These are phyloP conservation scores for Pestalotiopsis sp. DNA, from an alignment of 2,329 filamentous ascomycete species.

Conservation along the genomic window DNA sequence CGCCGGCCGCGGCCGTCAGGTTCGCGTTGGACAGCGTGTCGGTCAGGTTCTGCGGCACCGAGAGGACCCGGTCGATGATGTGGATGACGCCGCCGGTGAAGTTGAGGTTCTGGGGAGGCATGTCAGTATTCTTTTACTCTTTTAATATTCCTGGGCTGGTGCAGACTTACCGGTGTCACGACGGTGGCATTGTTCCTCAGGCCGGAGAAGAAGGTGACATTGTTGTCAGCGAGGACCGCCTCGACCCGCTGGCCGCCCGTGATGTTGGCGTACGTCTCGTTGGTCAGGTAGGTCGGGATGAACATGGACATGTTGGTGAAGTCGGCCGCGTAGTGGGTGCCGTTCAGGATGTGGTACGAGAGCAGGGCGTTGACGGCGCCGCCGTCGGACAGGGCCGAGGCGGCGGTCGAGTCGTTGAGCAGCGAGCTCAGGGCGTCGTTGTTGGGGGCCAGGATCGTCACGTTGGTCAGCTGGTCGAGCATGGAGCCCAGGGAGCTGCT, in stretches of 20 bases:
- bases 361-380: slow-evolving; percentile 45
- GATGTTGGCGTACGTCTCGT: slow-evolving; percentile 57
- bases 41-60: slow-evolving; percentile 45
- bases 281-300: slow-evolving; percentile 47
- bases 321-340: slow-evolving; percentile 40
- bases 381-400: slow-evolving; percentile 22
- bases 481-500: slow-evolving; percentile 17
- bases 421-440: slow-evolving; percentile 49
- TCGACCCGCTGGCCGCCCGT: slow-evolving; percentile 62
- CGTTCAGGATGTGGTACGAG: slow-evolving; percentile 61
- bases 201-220: slow-evolving; percentile 55
- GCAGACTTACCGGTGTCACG: slow-evolving; percentile 44
- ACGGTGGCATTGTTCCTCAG: slow-evolving; percentile 51
- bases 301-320: slow-evolving; percentile 34
- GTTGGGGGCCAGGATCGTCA: slow-evolving; percentile 61
- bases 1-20: slow-evolving; percentile 48
- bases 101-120: slow-evolving; percentile 45
- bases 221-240: slow-evolving; percentile 39
- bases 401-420: slow-evolving; percentile 35
- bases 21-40: slow-evolving; percentile 42
- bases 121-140: not conserved
- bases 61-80: slow-evolving; percentile 50
- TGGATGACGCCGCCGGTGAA: slow-evolving; percentile 60
- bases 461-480: slow-evolving; percentile 37
- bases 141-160: not conserved